Evolutionary conservation across 805 yeast species (phyloP), one percentile per base, ranked within the genome.

Genomic region (Pichia pseudocactophila): DNA sequence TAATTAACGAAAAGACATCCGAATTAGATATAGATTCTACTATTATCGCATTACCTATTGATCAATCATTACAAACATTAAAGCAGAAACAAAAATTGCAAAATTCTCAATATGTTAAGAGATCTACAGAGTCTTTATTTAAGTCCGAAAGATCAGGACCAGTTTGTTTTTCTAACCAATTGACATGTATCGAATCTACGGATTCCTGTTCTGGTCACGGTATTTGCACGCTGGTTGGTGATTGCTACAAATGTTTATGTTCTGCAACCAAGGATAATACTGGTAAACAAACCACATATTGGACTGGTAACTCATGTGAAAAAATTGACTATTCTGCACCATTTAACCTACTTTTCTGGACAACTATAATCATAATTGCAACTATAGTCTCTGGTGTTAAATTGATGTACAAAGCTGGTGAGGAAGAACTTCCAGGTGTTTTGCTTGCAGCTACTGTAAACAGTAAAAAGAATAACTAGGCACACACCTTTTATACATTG

Each of bases 261-360:
- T 50, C 69, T 2, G 55, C 78, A 13, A 64, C 73, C 6, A 59
- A 54, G 37, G 59, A 65, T 46, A 62, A 63, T 12, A 58, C 64
- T 12, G 64, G 66, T 30, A 64, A 64, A 10, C 13, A 11, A 45
- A 74, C 80, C 22, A 71, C 74, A 35, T 61, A 61, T 41, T 76
- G 81, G 81, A 59, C 74, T 1, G 82, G 82, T 19, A 51, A 50
- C 44, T 74, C 76, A 47, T 83, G 92, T 60, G 68, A 73, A 53
- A 82, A 82, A 70, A 69, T 68, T 52, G 89, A 84, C 53, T 70
- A 82, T 45, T 71, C 82, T 36, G 69, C 74, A 3, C 77, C 78
- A 60, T 78, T 82, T 51, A 76, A 82, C 55, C 68, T 83, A 53
- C 67, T 82, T 49, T 71, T 82, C 52, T 82, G 90, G 87, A 70